Evolutionary conservation across 306 rosid species (phyloP).

Genomic region (Casuarina glauca): DNA sequence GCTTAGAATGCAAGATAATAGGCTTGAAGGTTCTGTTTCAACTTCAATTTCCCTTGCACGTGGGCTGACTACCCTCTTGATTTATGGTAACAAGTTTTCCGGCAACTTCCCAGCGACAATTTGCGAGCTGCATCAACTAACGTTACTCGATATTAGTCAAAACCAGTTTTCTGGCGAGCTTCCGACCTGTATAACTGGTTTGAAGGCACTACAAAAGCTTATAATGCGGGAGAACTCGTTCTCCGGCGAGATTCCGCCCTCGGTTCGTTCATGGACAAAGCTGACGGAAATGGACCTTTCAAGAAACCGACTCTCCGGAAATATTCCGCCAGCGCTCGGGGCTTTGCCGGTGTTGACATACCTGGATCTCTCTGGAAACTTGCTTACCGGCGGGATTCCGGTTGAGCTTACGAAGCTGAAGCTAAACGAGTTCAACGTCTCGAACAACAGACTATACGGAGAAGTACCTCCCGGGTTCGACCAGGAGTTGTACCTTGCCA

Average conservation of each 20-base stretch:
- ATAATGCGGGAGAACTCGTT: conserved; percentile 63
- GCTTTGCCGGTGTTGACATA: conserved; percentile 47
- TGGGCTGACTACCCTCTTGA: conserved; percentile 26
- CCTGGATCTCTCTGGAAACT: conserved; percentile 70
- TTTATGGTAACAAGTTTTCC: conserved; percentile 53
- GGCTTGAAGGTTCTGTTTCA: conserved; percentile 52
- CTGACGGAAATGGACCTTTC: conserved; percentile 65
- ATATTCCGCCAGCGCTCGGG: conserved; percentile 64
- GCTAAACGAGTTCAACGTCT: conserved; percentile 60
- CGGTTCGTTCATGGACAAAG: conserved; percentile 51
- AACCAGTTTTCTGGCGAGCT: conserved; percentile 58
- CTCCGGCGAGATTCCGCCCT: conserved; percentile 52
- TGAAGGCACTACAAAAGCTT: conserved; percentile 58
- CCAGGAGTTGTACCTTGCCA: conserved; percentile 28
- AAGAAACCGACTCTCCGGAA: conserved; percentile 48
- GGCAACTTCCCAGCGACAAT: conserved; percentile 48
- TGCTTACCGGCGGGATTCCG: conserved; percentile 66
- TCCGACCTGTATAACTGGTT: conserved; percentile 57
- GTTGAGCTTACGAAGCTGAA: conserved; percentile 53
- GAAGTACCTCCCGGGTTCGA: conserved; percentile 61
- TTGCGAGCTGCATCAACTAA: conserved; percentile 45
- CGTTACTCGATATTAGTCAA: conserved; percentile 41
- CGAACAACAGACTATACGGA: conserved; percentile 57
- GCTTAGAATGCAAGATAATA: conserved; percentile 47
- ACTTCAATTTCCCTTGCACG: conserved; percentile 36